Percentiles rank a stretch among this genome's conserved stretches.
phyloP scores from a whole-genome alignment of 306 rosid genomes.

The Calophaca sinica region DNA sequence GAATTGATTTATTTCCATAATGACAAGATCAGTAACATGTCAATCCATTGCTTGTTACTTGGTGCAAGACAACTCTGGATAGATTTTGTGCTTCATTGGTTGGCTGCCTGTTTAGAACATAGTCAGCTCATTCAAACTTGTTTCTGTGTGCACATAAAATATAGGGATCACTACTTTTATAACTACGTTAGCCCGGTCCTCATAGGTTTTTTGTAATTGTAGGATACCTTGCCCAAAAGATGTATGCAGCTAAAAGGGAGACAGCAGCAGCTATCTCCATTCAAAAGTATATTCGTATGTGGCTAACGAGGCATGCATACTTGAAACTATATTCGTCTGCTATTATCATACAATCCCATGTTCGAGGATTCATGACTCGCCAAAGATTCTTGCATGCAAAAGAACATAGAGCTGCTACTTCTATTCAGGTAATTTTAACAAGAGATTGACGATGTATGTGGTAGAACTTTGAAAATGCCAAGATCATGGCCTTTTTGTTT shows the following conservation, averaged over 20 bases:
- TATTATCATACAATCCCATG: conserved; percentile 66
- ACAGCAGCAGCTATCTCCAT: conserved; percentile 67
- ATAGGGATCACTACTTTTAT: background rate
- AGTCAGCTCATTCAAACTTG: conserved; percentile 13
- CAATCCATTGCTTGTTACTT: conserved; percentile 22
- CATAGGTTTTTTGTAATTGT: conserved; percentile 43
- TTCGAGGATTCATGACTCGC: conserved; percentile 76
- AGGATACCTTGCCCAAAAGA: conserved; percentile 78
- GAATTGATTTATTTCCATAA: conserved; percentile 26
- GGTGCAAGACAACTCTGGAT: background rate
- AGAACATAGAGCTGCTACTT: conserved; percentile 80
- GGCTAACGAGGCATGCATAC: conserved; percentile 62
- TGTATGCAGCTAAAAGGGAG: conserved; percentile 73
- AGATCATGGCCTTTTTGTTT: background rate
- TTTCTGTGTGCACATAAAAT: conserved; percentile 21
- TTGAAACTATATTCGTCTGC: conserved; percentile 63
- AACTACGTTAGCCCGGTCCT: conserved; percentile 32
- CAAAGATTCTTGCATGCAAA: conserved; percentile 64
- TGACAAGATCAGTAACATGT: conserved; percentile 5
- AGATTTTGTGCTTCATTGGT: conserved; percentile 35
- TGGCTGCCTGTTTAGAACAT: conserved; percentile 24
- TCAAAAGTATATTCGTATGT: conserved; percentile 73
- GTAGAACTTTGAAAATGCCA: conserved; percentile 36
- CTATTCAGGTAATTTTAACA: conserved; percentile 74
- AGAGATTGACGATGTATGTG: conserved; percentile 6